phyloP scores from a whole-genome alignment of 345 rosid genomes.

The Eucalyptus paniculata region DNA sequence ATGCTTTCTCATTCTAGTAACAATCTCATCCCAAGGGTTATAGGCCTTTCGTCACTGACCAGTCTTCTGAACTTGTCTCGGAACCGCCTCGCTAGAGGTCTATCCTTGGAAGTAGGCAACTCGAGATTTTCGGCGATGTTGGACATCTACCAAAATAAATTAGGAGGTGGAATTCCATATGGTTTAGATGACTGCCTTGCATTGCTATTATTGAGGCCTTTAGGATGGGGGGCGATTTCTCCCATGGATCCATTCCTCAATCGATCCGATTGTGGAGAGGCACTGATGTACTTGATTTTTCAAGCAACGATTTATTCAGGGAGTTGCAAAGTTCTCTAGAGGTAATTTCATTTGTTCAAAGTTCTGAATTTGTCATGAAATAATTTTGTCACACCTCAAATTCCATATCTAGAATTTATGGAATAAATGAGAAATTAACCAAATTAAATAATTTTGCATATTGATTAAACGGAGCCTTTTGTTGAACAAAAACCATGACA shows the following conservation, averaged over 20 bases:
- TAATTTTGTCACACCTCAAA: too few species aligned
- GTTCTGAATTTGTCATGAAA: not conserved
- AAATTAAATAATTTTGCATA: not conserved
- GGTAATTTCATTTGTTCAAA: not conserved
- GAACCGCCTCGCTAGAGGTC: rapidly evolving
- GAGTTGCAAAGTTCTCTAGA: not conserved
- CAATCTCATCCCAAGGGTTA: rapidly evolving
- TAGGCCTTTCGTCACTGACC: too few species aligned
- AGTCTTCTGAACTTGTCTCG: not conserved
- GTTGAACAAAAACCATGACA: not conserved
- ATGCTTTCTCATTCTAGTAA: too few species aligned
- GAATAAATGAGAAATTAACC: not conserved
- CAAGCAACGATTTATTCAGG: rapidly evolving
- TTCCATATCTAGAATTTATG: too few species aligned
- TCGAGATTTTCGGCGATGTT: not conserved
- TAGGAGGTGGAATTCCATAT: not conserved
- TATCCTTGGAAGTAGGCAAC: not conserved
- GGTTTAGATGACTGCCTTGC: not conserved
- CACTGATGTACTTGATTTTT: rapidly evolving
- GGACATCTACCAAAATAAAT: not conserved
- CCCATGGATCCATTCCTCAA: not conserved
- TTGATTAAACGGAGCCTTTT: not conserved
- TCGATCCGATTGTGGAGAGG: not conserved
- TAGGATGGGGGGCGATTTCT: not conserved
- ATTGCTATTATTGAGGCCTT: not conserved